Evolutionary conservation across 2,329 filamentous ascomycete genomes (phyloP).

Genomic region (Penicillium oxalicum): DNA sequence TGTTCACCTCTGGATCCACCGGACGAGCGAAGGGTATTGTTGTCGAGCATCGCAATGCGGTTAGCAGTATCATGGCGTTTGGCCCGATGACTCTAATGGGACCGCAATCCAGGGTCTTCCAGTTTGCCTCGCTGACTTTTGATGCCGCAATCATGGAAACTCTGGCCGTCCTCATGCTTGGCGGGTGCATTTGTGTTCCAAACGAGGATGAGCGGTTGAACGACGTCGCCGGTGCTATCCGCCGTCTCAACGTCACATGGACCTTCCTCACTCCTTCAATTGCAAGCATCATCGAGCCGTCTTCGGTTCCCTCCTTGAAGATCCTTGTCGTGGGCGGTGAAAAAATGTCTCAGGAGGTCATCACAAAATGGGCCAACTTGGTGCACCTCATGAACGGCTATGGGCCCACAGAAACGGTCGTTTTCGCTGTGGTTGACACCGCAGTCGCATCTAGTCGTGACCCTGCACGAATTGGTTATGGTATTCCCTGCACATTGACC

Average conservation of each 20-base stretch:
- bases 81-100: constrained; percentile 23
- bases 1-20: constrained; percentile 37
- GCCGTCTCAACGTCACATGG: constrained; percentile 47
- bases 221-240: constrained; percentile 43
- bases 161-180: constrained; percentile 35
- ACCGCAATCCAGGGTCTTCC: constrained; percentile 28
- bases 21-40: constrained; percentile 36
- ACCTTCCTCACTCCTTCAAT: constrained; percentile 43
- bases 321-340: constrained; percentile 43
- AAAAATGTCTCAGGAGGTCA: constrained; percentile 66
- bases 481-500: constrained; percentile 22
- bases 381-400: constrained; percentile 37
- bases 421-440: constrained; percentile 28
- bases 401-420: constrained; percentile 34
- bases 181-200: constrained; percentile 46
- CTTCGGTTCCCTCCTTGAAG: constrained; percentile 37
- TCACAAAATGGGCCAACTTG: constrained; percentile 57
- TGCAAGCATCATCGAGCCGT: constrained; percentile 37
- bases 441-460: constrained; percentile 23
- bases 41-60: constrained; percentile 30
- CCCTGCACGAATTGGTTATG: constrained; percentile 23
- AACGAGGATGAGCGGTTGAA: constrained; percentile 44
- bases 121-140: constrained; percentile 45
- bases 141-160: constrained; percentile 40
- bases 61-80: constrained; percentile 29